Evolutionary conservation across 2,329 filamentous ascomycete species (phyloP), one percentile per base, ranked within the genome.

Genomic region (Talaromyces sp.): DNA sequence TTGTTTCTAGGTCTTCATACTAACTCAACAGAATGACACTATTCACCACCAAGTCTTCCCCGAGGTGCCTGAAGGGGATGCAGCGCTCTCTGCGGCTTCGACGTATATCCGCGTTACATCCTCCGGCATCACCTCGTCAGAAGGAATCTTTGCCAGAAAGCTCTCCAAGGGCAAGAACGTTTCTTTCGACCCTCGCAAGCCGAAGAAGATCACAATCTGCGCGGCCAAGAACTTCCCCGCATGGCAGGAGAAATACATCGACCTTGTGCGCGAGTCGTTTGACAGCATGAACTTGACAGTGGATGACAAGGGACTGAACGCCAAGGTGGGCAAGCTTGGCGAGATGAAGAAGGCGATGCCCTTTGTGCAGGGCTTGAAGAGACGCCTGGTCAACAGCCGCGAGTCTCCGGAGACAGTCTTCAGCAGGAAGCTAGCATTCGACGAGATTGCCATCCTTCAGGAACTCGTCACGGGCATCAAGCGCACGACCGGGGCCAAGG

Each of bases 291-390:
- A 78, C 65, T 80, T 89, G 65, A 78, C 80, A 10, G 77, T 89
- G 65, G 88, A 96, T 70, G 90, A 95, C 73, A 96, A 95, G 80
- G 86, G 85, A 60, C 80, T 97, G 53, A 90, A 87, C 69, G 87
- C 86, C 66, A 84, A 87, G 70, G 88, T 97, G 61, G 86, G 86
- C 67, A 96, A 96, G 81, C 82, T 91, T 70, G 87, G 86, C 50
- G 76, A 78, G 65, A 91, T 92, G 83, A 99, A 97, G 85, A 94
- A 95, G 79, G 93, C 92, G 2, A 97, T 97, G 93, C 94, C 94
- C 0, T 97, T 97, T 71, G 88, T 97, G 55, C 92, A 97, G 78
- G 78, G 75, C 7, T 80, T 97, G 62, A 97, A 97, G 87, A 90
- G 85, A 75, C 86, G 90, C 57, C 83, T 99, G 59, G 81, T 91